Base-by-base conservation (phyloP, 2,329 filamentous ascomycete genomes). In the Fusarium torulosum region DNA sequence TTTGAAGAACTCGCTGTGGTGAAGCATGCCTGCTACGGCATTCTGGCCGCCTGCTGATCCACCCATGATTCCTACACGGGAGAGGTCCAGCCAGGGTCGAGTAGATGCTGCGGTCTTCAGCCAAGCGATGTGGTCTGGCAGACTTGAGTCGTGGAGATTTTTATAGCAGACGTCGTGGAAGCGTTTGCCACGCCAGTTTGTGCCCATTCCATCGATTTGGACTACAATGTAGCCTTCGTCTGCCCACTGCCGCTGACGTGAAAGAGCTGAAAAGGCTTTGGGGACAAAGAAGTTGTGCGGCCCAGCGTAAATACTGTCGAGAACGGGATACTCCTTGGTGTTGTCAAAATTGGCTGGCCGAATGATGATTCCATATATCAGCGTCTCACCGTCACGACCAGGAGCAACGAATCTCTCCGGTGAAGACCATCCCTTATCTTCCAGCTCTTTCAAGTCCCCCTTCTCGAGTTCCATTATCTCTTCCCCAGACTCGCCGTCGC, bases 141-240 rank as follows among this genome's bases (percentile, higher is more conserved):
- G 71, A 0, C 75, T 75, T 0, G 69, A 60, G 44, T 77, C 75
- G 5, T 66, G 52, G 9, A 76, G 54, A 14, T 75, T 72, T 64
- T 77, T 76, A 45, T 72, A 73, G 45, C 72, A 74, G 4, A 74
- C 63, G 21, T 76, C 68, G 40, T 77, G 75, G 31, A 77, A 77
- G 14, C 37, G 37, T 56, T 76, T 77, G 9, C 53, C 57, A 19
- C 75, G 73, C 70, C 71, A 75, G 49, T 73, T 74, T 2, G 75
- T 77, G 8, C 75, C 75, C 75, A 76, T 77, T 49, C 75, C 75
- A 41, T 77, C 75, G 9, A 74, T 31, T 8, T 69, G 64, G 6
- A 77, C 75, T 4, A 77, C 63, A 23, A 77, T 47, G 44, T 75
- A 77, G 20, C 75, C 75, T 17, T 72, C 57, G n/a, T 75, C 63